Base-by-base conservation (phyloP, 2,329 filamentous ascomycete species). In the Magnaporthiopsis incrustans region DNA sequence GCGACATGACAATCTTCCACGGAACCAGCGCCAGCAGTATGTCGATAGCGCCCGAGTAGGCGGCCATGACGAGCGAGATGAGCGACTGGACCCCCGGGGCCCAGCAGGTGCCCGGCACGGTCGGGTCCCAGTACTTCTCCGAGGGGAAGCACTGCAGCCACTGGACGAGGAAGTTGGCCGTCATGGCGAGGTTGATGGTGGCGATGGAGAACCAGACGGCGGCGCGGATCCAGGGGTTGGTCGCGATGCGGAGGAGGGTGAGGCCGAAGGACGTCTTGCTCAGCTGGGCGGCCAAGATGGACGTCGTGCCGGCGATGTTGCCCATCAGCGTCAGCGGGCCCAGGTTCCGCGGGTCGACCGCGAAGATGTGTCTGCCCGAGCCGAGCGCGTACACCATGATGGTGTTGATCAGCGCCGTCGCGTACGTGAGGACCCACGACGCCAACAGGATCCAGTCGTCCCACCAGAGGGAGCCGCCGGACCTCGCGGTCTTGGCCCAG, bases 221-320 rank as follows among this genome's bases (percentile, higher is more conserved):
- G 3, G 61, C 62, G 44, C 68, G 70, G 38, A 71, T 68, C 64
- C 66, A 67, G 2, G 70, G 69, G 8, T 71, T 66, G 4, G 68
- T 70, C 32, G 56, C 25, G 35, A 77, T 68, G 2, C 72, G 69
- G 14, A 75, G 67, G 6, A 77, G 67, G 3, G 75, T 75, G 3
- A 77, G 59, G 6, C 72, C 75, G 58, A 78, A 77, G 1, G 76
- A 76, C 0, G 75, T 77, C 66, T 78, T 78, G 65, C 74, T 75
- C 73, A 72, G 76, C 25, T 72, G 71, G 44, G 75, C 69, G 7
- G 72, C 71, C 32, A 75, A 64, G 57, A 77, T 70, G 18, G 74
- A 71, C 35, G 72, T 66, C 27, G 71, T 70, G 60, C 61, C 64
- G 5, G 64, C 61, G 30, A 62, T 53, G 61, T 63, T 63, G 59